phyloP scores from a whole-genome alignment of 75 land plant genomes.

The Adiantum capillusveneris region DNA sequence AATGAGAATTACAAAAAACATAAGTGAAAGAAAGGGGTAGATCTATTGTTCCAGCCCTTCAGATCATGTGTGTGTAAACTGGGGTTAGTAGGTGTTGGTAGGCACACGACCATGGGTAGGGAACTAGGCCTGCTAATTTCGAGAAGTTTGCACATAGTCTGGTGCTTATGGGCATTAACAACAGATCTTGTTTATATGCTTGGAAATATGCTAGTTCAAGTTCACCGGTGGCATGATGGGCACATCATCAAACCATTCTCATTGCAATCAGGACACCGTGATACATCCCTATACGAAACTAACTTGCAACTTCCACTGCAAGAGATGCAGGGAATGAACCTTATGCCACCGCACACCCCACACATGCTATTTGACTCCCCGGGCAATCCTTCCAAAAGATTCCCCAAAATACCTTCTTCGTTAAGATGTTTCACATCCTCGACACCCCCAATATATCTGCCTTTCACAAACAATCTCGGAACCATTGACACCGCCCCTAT shows the following conservation, averaged over 20 bases:
- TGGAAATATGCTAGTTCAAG: no score
- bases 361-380: slow-evolving; percentile 28
- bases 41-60: no score
- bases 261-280: slow-evolving; percentile 64
- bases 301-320: slow-evolving; percentile 80
- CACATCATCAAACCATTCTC: slow-evolving; percentile 75
- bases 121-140: no score
- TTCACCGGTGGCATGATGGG: slow-evolving; percentile 14
- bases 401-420: slow-evolving; percentile 53
- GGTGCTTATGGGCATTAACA: no score
- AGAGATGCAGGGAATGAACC: slow-evolving; percentile 62
- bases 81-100: no score
- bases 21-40: no score
- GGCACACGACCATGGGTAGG: no score
- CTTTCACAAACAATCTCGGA: slow-evolving; percentile 52
- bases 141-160: no score
- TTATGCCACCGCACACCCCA: slow-evolving; percentile 48
- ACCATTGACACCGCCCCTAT: slow-evolving; percentile 28
- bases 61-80: no score
- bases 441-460: slow-evolving; percentile 57
- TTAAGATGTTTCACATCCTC: slow-evolving; percentile 56
- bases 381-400: slow-evolving; percentile 38
- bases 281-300: slow-evolving; percentile 31
- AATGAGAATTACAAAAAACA: no score
- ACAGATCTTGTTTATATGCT: no score